Evolutionary conservation across 345 rosid genomes (phyloP).

Genomic region (sweet orange (Citrus sinensis)): DVS_A1.0 CM039161.1:2456501-2457000

Average conservation of each 20-base stretch:
- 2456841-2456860: conserved; percentile 56
- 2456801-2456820: conserved; percentile 75
- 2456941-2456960: background rate
- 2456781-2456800: conserved; percentile 71
- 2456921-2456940: background rate
- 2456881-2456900: conserved; percentile 89
- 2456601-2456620: conserved; percentile 74
- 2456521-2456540: conserved; percentile 62
- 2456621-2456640: conserved; percentile 73
- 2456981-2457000: background rate
- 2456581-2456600: conserved; percentile 61
- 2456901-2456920: conserved; percentile 64
- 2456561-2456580: conserved; percentile 58
- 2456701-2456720: conserved; percentile 55
- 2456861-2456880: conserved; percentile 73
- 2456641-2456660: conserved; percentile 93
- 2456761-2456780: conserved; percentile 74
- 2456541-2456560: conserved; percentile 56
- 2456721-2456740: conserved; percentile 63
- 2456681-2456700: conserved; percentile 75
- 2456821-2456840: conserved; percentile 72
- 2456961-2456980: background rate
- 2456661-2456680: conserved; percentile 81
- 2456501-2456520: conserved; percentile 27
- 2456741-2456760: conserved; percentile 85